Conservation (phyloP, 2,329 filamentous ascomycete genomes). For the Fusarium secorum region DNA sequence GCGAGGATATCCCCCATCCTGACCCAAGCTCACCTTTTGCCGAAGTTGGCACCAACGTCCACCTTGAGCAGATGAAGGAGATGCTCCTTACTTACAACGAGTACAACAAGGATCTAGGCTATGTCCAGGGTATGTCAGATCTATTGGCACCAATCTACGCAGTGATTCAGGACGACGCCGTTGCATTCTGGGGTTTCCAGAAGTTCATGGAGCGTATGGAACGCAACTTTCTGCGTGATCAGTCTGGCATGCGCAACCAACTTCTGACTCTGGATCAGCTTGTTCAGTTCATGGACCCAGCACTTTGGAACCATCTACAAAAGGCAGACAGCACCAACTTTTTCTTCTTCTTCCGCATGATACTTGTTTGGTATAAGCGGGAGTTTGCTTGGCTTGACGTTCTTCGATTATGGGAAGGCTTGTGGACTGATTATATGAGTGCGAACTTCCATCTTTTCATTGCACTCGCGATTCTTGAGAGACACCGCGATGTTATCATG, state of each 20-base stretch:
- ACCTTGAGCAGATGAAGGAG: constrained; percentile 98
- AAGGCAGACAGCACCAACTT: constrained; percentile 96
- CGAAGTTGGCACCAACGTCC: constrained; percentile 91
- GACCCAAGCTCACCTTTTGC: constrained; percentile 96
- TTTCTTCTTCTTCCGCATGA: constrained; percentile 99
- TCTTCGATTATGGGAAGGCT: constrained; percentile 84
- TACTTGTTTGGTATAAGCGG: constrained; percentile 98
- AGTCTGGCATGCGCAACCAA: constrained; percentile 94
- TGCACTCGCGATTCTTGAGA: constrained; percentile 91
- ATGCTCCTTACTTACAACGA: constrained; percentile 99
- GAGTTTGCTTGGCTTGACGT: constrained; percentile 93
- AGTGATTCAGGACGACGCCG: constrained; percentile 94
- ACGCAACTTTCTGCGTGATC: constrained; percentile 92
- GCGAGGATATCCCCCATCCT: constrained; percentile 95
- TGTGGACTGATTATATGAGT: constrained; percentile 93
- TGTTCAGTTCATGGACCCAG: constrained; percentile 95
- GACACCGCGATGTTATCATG: constrained; percentile 97
- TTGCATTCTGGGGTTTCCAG: constrained; percentile 97
- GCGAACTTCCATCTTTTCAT: constrained; percentile 95
- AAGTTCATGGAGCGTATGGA: constrained; percentile 99
- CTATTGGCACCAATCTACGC: constrained; percentile 95
- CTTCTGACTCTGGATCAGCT: constrained; percentile 91
- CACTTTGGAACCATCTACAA: constrained; percentile 89
- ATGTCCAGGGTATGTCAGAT: constrained; percentile 99
- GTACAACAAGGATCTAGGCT: constrained; percentile 93